These are phyloP conservation scores for Cryptosporidium meleagridis DNA, from an alignment of 169 alveolate genomes.

Conservation along the genomic window DNA sequence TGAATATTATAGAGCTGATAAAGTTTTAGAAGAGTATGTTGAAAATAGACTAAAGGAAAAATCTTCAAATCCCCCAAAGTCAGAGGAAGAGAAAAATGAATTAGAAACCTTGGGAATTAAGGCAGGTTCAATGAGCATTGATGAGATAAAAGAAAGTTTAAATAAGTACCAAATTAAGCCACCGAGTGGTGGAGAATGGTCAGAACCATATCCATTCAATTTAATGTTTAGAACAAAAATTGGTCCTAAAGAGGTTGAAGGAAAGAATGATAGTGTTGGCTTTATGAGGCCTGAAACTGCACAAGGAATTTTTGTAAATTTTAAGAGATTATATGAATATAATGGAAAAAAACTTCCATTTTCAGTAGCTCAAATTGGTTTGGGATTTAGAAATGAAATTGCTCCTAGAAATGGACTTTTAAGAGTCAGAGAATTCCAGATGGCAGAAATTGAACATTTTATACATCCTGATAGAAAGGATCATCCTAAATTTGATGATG, in stretches of 20 bases:
- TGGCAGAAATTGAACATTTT: conserved; percentile 99
- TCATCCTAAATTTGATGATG: conserved; percentile 90
- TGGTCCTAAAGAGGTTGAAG: conserved; percentile 90
- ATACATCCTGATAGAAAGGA: conserved; percentile 92
- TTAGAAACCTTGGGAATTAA: conserved; percentile 80
- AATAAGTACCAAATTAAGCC: conserved; percentile 86
- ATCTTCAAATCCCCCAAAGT: conserved; percentile 50
- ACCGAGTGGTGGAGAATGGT: conserved; percentile 92
- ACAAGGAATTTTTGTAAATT: conserved; percentile 97
- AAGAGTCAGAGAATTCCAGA: conserved; percentile 97
- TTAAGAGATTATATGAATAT: conserved; percentile 90
- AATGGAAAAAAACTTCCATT: conserved; percentile 97
- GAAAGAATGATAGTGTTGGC: conserved; percentile 79
- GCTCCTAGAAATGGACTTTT: conserved; percentile 96
- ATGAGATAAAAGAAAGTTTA: conserved; percentile 86
- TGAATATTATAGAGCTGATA: conserved; percentile 90
- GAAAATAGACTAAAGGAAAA: conserved; percentile 60
- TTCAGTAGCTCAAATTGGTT: conserved; percentile 97
- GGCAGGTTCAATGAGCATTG: conserved; percentile 87
- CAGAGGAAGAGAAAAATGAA: conserved; percentile 81
- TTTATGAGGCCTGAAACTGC: conserved; percentile 99
- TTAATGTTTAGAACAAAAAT: conserved; percentile 95
- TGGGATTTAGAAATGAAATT: conserved; percentile 97
- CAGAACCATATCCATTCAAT: conserved; percentile 94
- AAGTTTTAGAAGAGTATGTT: conserved; percentile 80